Evolutionary conservation across 108 stramenopile species (phyloP), one percentile per base, ranked within the genome.

Genomic region (Pseudonitzschia pungens): DNA sequence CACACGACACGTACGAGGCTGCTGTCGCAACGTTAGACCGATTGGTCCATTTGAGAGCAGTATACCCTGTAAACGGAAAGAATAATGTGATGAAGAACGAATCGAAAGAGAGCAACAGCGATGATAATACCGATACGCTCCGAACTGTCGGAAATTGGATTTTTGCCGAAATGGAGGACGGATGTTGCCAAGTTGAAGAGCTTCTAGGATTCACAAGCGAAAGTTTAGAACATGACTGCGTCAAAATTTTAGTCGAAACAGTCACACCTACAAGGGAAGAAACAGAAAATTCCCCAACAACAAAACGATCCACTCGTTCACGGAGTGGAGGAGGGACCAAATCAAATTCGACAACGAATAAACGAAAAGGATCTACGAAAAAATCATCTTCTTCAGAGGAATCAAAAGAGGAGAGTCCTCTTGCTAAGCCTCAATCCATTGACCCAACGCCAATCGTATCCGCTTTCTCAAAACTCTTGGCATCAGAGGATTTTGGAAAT

Each of bases 31-130:
- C 71, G 20, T 48, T 72, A 42, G 66, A 72, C 41, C 67, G 68
- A 29, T 48, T 77, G 67, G 68, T 76, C 6, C 28, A 50, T 62
- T 55, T 69, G 31, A 69, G 52, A 69, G 40, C 42, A 41, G 29
- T n/a, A 54, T 52, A 11, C 29, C 6, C 29, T 12, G 29, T 0
- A 11, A 22, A 26, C n/a, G 55, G 55, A 27, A 56, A 56, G 21
- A 63, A 63, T 63, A 14, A 4, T n/a, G 7, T 16, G 2, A 40
- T 12, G 33, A 2, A 63, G 18, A 40, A 21, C 33, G 28, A 41
- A 63, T 2, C 12, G 21, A 41, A 63, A 20, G 62, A 24, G 15
- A 41, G 45, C 16, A 48, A 18, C 5, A 12, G 36, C 27, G 26
- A 41, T 40, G 11, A 15, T 28, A 62, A 67, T 28, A 67, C 21